Percentiles rank a stretch among this genome's conserved stretches.
These are phyloP conservation scores for Aspergillus haitiensis DNA, from an alignment of 495 filamentous ascomycete genomes.

Conservation along the genomic window DNA sequence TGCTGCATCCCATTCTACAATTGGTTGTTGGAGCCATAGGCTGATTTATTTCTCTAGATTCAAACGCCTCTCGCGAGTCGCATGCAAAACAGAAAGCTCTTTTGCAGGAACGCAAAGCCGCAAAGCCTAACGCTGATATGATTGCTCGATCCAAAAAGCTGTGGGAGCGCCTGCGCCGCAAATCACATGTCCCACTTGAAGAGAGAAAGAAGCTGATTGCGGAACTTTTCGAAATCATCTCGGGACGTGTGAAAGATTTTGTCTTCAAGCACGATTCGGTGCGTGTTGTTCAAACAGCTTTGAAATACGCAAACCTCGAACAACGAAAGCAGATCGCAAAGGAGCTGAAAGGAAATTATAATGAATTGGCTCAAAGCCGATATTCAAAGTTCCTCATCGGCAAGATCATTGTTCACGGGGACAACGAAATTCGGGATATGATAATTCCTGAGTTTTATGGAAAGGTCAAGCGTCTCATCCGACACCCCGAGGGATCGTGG, in stretches of 20 bases:
- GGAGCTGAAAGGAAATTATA: constrained; percentile 85
- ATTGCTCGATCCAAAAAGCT: constrained; percentile 91
- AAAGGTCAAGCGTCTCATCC: constrained; percentile 84
- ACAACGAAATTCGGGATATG: constrained; percentile 76
- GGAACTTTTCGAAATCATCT: constrained; percentile 88
- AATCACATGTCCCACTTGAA: constrained; percentile 82
- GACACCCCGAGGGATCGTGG: constrained; percentile 94
- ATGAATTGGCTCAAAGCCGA: constrained; percentile 81
- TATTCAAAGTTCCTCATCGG: constrained; percentile 97
- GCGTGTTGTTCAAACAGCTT: constrained; percentile 87
- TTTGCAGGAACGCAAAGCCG: constrained; percentile 82
- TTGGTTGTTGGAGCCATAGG: neutral
- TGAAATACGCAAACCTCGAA: constrained; percentile 87
- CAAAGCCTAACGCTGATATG: constrained; percentile 87
- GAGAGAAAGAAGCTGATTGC: constrained; percentile 83
- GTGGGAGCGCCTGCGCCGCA: constrained; percentile 90
- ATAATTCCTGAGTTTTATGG: constrained; percentile 95
- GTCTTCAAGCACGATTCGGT: constrained; percentile 98
- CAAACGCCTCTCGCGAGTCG: constrained; percentile 67
- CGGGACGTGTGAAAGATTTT: constrained; percentile 85
- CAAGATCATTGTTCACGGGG: constrained; percentile 88
- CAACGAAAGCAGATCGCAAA: constrained; percentile 83
- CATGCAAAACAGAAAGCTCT: constrained; percentile 91
- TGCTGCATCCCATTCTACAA: neutral
- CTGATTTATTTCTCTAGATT: constrained; percentile 26